phyloP scores from a whole-genome alignment of 2,329 filamentous ascomycete genomes.

The Sclerotinia nivalis region DNA sequence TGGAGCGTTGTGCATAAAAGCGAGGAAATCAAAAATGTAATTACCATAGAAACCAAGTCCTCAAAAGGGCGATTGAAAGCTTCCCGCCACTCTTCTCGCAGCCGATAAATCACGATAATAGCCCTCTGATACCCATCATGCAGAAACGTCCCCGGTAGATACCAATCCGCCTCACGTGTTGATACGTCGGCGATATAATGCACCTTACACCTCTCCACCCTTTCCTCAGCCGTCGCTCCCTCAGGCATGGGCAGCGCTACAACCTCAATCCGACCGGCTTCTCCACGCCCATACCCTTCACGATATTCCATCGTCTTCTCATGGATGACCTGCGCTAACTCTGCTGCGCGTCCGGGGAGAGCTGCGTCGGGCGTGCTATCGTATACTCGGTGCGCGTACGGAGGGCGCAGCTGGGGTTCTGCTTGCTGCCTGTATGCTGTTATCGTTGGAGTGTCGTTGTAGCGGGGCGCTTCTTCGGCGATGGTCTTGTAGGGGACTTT shows the following conservation, averaged over 20 bases:
- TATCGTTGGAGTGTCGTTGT: not conserved
- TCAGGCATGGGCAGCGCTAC: not conserved
- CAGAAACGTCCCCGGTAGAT: not conserved
- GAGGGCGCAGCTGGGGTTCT: not conserved
- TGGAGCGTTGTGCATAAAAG: not conserved
- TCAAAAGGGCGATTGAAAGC: conserved; percentile 8
- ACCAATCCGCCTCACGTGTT: not conserved
- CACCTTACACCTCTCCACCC: not conserved
- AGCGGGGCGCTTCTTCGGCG: not conserved
- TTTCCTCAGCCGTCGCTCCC: not conserved
- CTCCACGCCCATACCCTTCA: not conserved
- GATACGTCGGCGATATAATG: not conserved
- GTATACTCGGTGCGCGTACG: not conserved
- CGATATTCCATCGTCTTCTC: not conserved
- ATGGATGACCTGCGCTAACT: not conserved
- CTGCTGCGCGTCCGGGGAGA: not conserved
- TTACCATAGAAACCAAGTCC: not conserved
- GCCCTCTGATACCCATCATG: not conserved
- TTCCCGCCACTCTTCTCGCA: not conserved
- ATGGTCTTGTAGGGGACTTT: not conserved
- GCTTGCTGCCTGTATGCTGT: not conserved
- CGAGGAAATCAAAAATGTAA: not conserved
- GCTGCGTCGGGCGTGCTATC: conserved; percentile 9
- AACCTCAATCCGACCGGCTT: conserved; percentile 4
- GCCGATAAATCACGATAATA: conserved; percentile 1